phyloP scores from a whole-genome alignment of 148 eudicot species.

The Rhododendron ovatum region DNA sequence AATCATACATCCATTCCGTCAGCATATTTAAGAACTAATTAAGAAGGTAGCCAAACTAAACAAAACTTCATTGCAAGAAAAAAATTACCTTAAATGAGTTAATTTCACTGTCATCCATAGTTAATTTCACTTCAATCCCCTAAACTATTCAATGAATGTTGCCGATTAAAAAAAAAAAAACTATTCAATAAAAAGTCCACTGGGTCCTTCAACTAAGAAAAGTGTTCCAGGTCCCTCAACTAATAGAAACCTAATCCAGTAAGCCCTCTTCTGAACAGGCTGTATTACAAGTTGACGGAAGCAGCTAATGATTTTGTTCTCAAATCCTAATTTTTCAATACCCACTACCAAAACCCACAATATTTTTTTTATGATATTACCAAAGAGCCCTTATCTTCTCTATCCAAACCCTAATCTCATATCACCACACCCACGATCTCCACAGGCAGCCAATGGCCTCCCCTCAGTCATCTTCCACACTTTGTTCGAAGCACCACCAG shows the following conservation, averaged over 20 bases:
- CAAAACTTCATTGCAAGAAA: neutral
- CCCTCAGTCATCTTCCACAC: neutral
- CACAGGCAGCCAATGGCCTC: neutral
- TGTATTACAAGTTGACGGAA: neutral
- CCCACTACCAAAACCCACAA: neutral
- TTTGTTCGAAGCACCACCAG: too few relatives aligned
- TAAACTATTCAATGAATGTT: neutral
- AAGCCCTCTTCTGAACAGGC: neutral
- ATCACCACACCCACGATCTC: neutral
- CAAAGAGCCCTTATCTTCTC: neutral
- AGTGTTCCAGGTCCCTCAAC: neutral
- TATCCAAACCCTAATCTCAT: neutral
- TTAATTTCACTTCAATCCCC: neutral
- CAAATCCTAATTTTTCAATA: neutral
- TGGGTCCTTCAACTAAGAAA: neutral
- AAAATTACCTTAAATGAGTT: neutral
- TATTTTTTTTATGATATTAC: neutral
- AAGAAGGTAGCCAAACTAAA: neutral
- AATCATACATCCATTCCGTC: neutral
- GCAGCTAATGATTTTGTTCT: neutral
- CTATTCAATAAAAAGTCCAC: neutral
- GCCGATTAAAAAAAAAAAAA: too few relatives aligned
- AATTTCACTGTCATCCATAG: too few relatives aligned
- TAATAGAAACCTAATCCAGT: neutral
- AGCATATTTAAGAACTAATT: neutral